Percentiles rank a stretch among this genome's conserved stretches.
phyloP scores from a whole-genome alignment of 2,329 filamentous ascomycete species.

The Neoarthrinium moseri region DNA sequence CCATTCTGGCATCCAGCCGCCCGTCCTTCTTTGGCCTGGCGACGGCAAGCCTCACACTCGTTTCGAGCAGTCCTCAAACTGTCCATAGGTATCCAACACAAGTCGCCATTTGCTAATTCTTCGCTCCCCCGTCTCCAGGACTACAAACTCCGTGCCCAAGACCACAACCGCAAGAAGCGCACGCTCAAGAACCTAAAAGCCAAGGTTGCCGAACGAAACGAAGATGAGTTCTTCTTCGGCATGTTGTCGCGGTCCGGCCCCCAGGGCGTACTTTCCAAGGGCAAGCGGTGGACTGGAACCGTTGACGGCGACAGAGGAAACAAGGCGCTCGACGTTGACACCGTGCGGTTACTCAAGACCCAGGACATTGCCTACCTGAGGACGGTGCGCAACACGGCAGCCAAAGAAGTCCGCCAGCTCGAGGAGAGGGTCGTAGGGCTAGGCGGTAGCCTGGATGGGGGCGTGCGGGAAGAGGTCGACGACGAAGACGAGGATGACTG shows the following conservation, averaged over 20 bases:
- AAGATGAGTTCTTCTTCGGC: conserved; percentile 72
- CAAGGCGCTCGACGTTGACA: conserved; percentile 52
- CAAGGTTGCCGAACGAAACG: conserved; percentile 65
- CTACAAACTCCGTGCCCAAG: conserved; percentile 63
- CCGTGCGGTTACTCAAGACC: conserved; percentile 64
- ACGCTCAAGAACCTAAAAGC: conserved; percentile 57
- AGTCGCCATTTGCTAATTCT: too few species aligned
- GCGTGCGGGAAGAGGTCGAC: conserved; percentile 23
- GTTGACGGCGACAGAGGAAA: conserved; percentile 59
- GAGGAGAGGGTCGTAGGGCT: conserved; percentile 53
- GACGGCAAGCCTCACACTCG: too few species aligned
- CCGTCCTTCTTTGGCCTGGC: too few species aligned
- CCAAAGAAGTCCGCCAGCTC: conserved; percentile 55
- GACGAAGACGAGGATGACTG: conserved; percentile 28
- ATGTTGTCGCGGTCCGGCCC: conserved; percentile 64
- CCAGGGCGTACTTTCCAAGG: conserved; percentile 46
- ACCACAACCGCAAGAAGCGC: conserved; percentile 65
- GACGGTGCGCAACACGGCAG: conserved; percentile 58
- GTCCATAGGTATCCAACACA: too few species aligned
- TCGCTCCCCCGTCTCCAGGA: conserved; percentile 42
- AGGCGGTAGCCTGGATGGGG: conserved; percentile 26
- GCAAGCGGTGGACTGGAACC: conserved; percentile 52
- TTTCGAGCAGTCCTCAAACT: too few species aligned
- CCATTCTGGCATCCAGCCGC: too few species aligned
- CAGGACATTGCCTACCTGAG: conserved; percentile 66